Evolutionary conservation across 208 protist species (phyloP).

Genomic region (Sergeia podlipaevii): DNA sequence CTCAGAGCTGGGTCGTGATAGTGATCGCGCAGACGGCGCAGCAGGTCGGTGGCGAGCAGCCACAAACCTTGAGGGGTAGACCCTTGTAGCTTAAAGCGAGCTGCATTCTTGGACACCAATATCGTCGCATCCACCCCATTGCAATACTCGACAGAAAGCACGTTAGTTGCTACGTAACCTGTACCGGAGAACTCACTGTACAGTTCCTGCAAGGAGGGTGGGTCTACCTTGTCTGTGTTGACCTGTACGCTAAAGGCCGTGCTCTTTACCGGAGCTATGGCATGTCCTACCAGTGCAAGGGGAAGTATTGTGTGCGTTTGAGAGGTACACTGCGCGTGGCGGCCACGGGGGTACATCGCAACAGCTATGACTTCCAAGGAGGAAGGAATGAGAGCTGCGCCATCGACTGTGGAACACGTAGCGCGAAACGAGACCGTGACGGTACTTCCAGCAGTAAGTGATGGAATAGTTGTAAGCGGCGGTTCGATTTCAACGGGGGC

Average conservation of each 20-base stretch:
- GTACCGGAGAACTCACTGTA: slow-evolving; percentile 76
- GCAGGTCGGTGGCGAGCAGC: slow-evolving; percentile 73
- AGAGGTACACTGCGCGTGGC: slow-evolving; percentile 29
- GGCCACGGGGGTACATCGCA: slow-evolving; percentile 32
- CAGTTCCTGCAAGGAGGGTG: slow-evolving; percentile 66
- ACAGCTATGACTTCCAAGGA: slow-evolving; percentile 58
- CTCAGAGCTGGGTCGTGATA: slow-evolving; percentile 28
- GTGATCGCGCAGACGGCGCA: slow-evolving; percentile 36
- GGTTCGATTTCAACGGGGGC: slow-evolving; percentile 39
- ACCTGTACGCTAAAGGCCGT: slow-evolving; percentile 81
- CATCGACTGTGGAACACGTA: slow-evolving; percentile 45
- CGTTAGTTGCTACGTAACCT: slow-evolving; percentile 44
- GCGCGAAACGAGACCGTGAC: slow-evolving; percentile 43
- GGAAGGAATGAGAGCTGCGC: slow-evolving; percentile 63
- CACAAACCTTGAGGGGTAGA: slow-evolving; percentile 85
- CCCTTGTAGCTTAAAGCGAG: slow-evolving; percentile 83
- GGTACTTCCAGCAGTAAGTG: slow-evolving; percentile 22
- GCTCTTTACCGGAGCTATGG: slow-evolving; percentile 69
- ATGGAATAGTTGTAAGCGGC: slow-evolving; percentile 14
- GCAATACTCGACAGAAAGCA: slow-evolving; percentile 78
- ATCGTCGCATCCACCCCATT: slow-evolving; percentile 89
- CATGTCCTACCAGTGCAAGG: slow-evolving; percentile 51
- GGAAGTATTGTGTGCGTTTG: slow-evolving; percentile 41
- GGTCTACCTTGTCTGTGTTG: slow-evolving; percentile 77
- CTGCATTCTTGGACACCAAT: slow-evolving; percentile 91